Evolutionary conservation across 2,329 filamentous ascomycete genomes (phyloP).

Genomic region (Aspergillus uvarum): DNA sequence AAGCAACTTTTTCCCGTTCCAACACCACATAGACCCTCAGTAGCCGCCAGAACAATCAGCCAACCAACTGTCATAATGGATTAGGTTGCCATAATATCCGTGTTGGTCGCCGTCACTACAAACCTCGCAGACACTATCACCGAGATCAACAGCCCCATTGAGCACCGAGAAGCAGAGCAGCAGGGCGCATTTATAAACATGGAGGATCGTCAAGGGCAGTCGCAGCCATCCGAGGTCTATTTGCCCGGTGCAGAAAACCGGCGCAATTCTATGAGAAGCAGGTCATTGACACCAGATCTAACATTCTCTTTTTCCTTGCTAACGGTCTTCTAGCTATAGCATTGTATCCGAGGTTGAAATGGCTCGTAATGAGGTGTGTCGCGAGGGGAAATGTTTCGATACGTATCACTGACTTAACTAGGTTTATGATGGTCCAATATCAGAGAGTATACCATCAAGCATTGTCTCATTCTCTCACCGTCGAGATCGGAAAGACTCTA

Average conservation of each 20-base stretch:
- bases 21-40: background rate
- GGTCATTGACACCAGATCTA: conserved; percentile 23
- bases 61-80: background rate
- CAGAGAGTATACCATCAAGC: conserved; percentile 93
- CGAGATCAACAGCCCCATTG: background rate
- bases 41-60: background rate
- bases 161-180: background rate
- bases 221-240: conserved; percentile 22
- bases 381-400: background rate
- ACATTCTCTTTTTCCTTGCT: conserved; percentile 13
- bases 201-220: conserved; percentile 28
- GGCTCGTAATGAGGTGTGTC: conserved; percentile 84
- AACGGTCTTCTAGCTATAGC: conserved; percentile 54
- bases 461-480: conserved; percentile 89
- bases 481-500: conserved; percentile 76
- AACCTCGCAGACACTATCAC: background rate
- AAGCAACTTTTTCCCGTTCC: background rate
- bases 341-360: conserved; percentile 97
- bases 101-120: background rate
- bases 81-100: background rate
- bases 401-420: conserved; percentile 26
- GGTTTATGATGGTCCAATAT: conserved; percentile 88
- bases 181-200: conserved; percentile 22
- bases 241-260: conserved; percentile 26
- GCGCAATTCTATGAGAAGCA: conserved; percentile 43